Evolutionary conservation across 768 basidiomycete genomes (phyloP), one percentile per base, ranked within the genome.

Genomic region (Amanita pallidorosea): DNA sequence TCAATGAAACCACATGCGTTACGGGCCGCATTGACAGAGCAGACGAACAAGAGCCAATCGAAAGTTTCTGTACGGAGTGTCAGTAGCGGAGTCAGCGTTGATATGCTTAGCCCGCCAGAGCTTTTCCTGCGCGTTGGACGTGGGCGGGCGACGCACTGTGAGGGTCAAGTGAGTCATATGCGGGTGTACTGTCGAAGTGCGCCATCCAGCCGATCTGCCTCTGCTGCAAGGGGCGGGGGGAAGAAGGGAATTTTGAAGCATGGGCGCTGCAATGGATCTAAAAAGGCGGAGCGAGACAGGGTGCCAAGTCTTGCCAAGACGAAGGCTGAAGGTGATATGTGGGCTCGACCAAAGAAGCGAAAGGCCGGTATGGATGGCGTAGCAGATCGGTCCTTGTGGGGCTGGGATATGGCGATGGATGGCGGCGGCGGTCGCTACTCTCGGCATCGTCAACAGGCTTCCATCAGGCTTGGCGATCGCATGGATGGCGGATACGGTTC

Each of bases 141-240:
- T 12, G 69, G 67, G 4, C 57, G 68, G 37, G 61, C 72, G 5
- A 56, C 63, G 6, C 60, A 58, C 23, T 69, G 69, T 42, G 63
- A 65, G 34, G 63, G 68, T 12, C 65, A 69, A 51, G 70, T 88
- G 5, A 72, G 70, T 15, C 69, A 68, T 25, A 77, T 77, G 31
- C 69, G 70, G 27, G 85, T 87, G 25, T 67, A 80, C 41, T 88
- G 86, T 60, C 69, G 79, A 47, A 85, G 84, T 57, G 82, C 85
- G 4, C 85, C 86, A 3, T 74, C 73, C 4, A 85, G 83, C 42
- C 72, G 85, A 2, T 68, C 77, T 0, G 68, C 70, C 8, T 86
- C 83, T 6, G 65, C 57, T 25, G 63, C 64, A 57, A 56, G 37
- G 38, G 56, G 40, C 42, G 58, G 47, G 54, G 54, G 37, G 44